phyloP scores from a whole-genome alignment of 2,329 filamentous ascomycete genomes.

The Lasiodiplodia theobromae region DNA sequence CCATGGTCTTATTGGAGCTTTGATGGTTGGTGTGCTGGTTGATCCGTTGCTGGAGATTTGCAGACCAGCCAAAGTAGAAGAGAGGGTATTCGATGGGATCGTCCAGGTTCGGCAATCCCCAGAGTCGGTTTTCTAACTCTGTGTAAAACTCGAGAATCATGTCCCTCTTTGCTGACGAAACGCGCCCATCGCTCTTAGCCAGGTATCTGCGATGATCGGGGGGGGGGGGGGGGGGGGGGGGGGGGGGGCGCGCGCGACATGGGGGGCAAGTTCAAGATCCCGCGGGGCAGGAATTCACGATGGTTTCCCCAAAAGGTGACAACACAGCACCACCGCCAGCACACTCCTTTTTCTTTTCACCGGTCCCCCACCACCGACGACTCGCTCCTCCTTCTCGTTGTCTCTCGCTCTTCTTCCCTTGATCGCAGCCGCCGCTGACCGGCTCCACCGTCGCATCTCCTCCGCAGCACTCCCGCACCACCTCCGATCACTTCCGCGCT shows the following conservation, averaged over 20 bases:
- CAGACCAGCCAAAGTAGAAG: no score
- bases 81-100: no score
- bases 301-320: neutral
- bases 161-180: no score
- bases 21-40: no score
- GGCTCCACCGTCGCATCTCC: neutral
- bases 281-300: constrained; percentile 2
- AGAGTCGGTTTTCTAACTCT: no score
- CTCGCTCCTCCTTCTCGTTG: neutral
- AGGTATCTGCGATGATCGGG: no score
- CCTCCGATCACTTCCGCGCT: constrained; percentile 11
- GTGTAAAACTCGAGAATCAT: no score
- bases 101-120: no score
- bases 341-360: neutral
- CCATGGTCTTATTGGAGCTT: no score
- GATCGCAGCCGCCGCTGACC: neutral
- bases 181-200: no score
- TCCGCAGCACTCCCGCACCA: neutral
- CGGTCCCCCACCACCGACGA: neutral
- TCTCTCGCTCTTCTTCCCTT: neutral
- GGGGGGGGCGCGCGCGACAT: neutral
- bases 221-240: neutral
- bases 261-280: neutral
- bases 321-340: constrained; percentile 6
- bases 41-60: no score